Evolutionary conservation across 352 stramenopile species (phyloP), one percentile per base, ranked within the genome.

Genomic region (Globisporangium heterothallicum): DNA sequence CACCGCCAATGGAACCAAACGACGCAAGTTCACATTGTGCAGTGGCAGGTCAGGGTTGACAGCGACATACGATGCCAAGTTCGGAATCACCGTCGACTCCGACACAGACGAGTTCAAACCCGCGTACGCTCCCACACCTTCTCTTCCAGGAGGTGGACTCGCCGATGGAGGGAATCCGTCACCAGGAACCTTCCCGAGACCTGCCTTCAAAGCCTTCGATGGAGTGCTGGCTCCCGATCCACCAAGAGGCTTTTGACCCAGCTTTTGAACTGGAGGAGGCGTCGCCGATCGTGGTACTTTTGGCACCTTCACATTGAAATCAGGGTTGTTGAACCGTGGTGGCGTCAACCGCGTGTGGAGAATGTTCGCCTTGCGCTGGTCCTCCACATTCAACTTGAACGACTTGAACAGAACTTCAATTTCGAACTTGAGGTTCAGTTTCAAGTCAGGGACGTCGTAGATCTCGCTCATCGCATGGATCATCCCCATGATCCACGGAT

Each of bases 371-470:
- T 96, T 96, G 49, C 98, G 96, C 57, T 94, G 84, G 49, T 99
- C 96, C 52, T 98, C 94, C 32, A 99, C 78, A 38, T 97, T 98
- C 1, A 99, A 77, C 58, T 97, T 97, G 42, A 99, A 93, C 71
- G 97, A 98, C 72, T 99, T 99, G 78, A 97, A 99, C 4, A 99
- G 65, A 36, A 99, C 95, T 74, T 99, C 96, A 43, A 99, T 98
- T 70, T 99, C 97, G 68, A 99, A 99, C 64, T 99, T 99, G 44
- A 99, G 96, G 69, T 99, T 99, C 58, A 99, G 95, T 68, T 99
- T 99, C 40, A 99, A 81, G 58, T 99, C 95, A n/a, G 98, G 88
- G 6, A 99, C 94, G 58, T 98, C 89, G 68, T 99, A 99, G 26
- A 99, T 88, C 51, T 98, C 95, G 35, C 89, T 87, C 75, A 99